Conservation (phyloP, 306 rosid species). For the Prunus persica region Prunus_persica_NCBIv2 NC_034009.1:8145501-8146000, state of each 20-base stretch:
- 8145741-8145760: neutral
- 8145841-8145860: neutral
- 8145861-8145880: neutral
- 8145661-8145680: slow-evolving; percentile 51
- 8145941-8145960: too few species aligned
- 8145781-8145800: neutral
- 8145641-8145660: slow-evolving; percentile 91
- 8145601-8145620: slow-evolving; percentile 34
- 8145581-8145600: neutral
- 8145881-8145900: neutral
- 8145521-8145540: slow-evolving; percentile 7
- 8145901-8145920: too few species aligned
- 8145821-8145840: neutral
- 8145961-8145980: too few species aligned
- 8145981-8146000: too few species aligned
- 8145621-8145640: slow-evolving; percentile 87
- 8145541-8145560: neutral
- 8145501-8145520: slow-evolving; percentile 45
- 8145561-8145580: neutral
- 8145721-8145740: slow-evolving; percentile 1
- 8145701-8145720: slow-evolving; percentile 5
- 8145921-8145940: too few species aligned
- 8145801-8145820: neutral
- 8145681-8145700: slow-evolving; percentile 11
- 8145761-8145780: neutral